Conservation (phyloP, 2,329 filamentous ascomycete genomes). For the Pseudogymnoascus pannorum region DNA sequence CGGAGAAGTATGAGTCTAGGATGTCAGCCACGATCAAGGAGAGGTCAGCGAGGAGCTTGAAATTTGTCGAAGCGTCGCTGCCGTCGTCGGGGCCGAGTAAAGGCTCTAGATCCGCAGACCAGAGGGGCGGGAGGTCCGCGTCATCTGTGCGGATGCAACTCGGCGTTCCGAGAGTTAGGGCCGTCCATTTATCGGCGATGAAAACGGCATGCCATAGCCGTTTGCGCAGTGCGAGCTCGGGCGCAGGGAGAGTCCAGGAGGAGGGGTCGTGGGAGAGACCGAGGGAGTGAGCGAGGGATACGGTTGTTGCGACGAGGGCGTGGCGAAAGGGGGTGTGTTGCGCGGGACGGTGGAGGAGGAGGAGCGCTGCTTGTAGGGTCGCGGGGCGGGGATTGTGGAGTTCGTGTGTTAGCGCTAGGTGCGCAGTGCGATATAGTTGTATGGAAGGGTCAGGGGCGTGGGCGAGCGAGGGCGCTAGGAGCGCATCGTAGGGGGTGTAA, state of each 20-base stretch:
- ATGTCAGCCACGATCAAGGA: constrained; percentile 30
- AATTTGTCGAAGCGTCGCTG: constrained; percentile 20
- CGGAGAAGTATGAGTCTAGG: constrained; percentile 27
- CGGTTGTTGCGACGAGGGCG: constrained; percentile 29
- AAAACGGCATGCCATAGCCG: constrained; percentile 29
- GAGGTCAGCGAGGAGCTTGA: constrained; percentile 25
- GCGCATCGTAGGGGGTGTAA: constrained; percentile 37
- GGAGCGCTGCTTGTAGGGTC: constrained; percentile 29
- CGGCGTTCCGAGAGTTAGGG: constrained; percentile 29
- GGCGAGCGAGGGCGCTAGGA: constrained; percentile 27
- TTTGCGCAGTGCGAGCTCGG: constrained; percentile 28
- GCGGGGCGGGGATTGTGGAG: constrained; percentile 29
- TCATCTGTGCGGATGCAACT: constrained; percentile 27
- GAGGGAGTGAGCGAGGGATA: constrained; percentile 28
- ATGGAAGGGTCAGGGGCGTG: constrained; percentile 26
- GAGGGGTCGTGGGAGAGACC: constrained; percentile 28
- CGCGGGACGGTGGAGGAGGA: constrained; percentile 28
- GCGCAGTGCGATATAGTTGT: constrained; percentile 28
- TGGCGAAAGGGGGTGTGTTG: constrained; percentile 30
- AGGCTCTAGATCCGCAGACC: constrained; percentile 22
- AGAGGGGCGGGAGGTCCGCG: constrained; percentile 26
- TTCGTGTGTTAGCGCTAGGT: constrained; percentile 27
- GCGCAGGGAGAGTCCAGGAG: constrained; percentile 27
- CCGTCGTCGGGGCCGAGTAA: constrained; percentile 15
- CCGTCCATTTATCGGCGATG: constrained; percentile 31